Conservation (phyloP, 805 yeast species). For the Isabelozyma gotoi region DNA sequence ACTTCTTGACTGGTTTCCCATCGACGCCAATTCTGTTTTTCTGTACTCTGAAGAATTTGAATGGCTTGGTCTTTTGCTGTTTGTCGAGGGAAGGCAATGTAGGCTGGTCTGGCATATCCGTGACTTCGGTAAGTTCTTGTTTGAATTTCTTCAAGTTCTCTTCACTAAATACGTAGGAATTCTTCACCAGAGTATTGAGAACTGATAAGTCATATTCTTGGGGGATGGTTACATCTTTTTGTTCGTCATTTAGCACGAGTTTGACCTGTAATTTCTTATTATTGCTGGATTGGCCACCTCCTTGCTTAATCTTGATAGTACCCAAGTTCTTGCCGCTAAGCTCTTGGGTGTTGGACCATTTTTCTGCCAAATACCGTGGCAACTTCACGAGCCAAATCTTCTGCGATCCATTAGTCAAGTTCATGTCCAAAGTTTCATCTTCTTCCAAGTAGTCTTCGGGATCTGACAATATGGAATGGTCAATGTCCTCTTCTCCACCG, state of each 20-base stretch:
- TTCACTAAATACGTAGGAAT: slow-evolving; percentile 86
- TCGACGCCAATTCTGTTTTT: slow-evolving; percentile 23
- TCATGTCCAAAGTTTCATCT: slow-evolving; percentile 77
- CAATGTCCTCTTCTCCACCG: slow-evolving; percentile 12
- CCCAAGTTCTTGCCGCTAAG: slow-evolving; percentile 78
- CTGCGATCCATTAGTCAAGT: slow-evolving; percentile 57
- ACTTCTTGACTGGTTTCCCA: slow-evolving; percentile 33
- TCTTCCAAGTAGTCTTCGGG: slow-evolving; percentile 48
- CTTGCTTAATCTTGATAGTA: slow-evolving; percentile 68
- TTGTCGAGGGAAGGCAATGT: slow-evolving; percentile 37
- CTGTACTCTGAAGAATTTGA: slow-evolving; percentile 28
- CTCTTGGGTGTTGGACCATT: slow-evolving; percentile 65
- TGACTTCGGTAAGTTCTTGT: slow-evolving; percentile 50
- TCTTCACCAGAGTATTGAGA: slow-evolving; percentile 76
- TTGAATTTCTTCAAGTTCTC: slow-evolving; percentile 66
- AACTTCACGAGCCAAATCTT: slow-evolving; percentile 91
- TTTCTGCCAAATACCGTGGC: slow-evolving; percentile 81
- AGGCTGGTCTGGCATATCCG: slow-evolving; percentile 54
- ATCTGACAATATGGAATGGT: slow-evolving; percentile 39
- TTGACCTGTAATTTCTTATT: slow-evolving; percentile 47
- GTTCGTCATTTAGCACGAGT: slow-evolving; percentile 50
- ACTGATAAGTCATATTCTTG: slow-evolving; percentile 79
- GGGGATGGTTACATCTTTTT: slow-evolving; percentile 55
- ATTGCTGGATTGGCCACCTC: slow-evolving; percentile 11
- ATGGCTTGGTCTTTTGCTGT: slow-evolving; percentile 14